Base-by-base conservation (phyloP, 139 green algal genomes). In the Closterium sp. region DNA sequence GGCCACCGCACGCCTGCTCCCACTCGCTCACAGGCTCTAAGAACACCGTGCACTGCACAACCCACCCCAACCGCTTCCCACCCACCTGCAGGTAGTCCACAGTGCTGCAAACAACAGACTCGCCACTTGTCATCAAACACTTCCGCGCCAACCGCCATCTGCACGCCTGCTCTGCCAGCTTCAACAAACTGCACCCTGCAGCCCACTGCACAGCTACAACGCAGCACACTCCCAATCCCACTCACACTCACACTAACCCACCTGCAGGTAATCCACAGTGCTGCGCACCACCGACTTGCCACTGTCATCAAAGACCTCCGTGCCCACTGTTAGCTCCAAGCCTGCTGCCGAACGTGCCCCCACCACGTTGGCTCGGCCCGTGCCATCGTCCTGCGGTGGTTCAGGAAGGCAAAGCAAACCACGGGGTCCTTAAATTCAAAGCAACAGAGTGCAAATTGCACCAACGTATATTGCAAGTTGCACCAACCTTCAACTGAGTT, bases 191-290 rank as follows among this genome's bases (percentile, higher is more conserved):
- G n/a, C n/a, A n/a, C n/a, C n/a, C n/a, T n/a, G n/a, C n/a, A n/a
- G n/a, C n/a, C n/a, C n/a, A n/a, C n/a, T n/a, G n/a, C n/a, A n/a
- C n/a, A n/a, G n/a, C n/a, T n/a, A n/a, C n/a, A n/a, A n/a, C n/a
- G n/a, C n/a, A n/a, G n/a, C n/a, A n/a, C n/a, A n/a, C n/a, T n/a
- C n/a, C n/a, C n/a, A n/a, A n/a, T n/a, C n/a, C n/a, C n/a, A n/a
- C n/a, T n/a, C 42, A 62, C 42, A 5, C 42, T 62, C 42, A 62
- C 42, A 5, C 42, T 62, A 62, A 24, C 62, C 62, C 62, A 79
- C 62, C 62, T 93, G 91, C 28, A 93, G 91, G 89, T 93, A 93
- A 31, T 93, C 91, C n/a, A 93, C 21, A 13, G 91, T 91, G 91
- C 89, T 45, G 73, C 91, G 91, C 89, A 93, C 91, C 10, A 93